phyloP scores from a whole-genome alignment of 2,329 filamentous ascomycete species.

The Paraphaeosphaeria minitans region DNA sequence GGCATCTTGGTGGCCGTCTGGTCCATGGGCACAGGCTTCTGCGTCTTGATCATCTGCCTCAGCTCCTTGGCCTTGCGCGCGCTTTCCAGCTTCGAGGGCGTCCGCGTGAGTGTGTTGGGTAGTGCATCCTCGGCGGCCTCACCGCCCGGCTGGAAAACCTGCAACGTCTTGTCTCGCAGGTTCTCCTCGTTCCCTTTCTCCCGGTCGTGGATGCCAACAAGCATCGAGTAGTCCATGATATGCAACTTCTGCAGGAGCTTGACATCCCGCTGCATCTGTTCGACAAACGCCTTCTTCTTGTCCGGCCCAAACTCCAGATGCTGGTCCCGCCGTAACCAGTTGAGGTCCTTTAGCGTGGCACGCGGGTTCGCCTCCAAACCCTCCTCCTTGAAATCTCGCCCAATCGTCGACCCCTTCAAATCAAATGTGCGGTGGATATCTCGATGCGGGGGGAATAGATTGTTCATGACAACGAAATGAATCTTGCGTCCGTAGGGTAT shows the following conservation, averaged over 20 bases:
- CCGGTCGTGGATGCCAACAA: conserved; percentile 92
- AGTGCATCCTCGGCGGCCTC: conserved; percentile 55
- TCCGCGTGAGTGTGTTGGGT: conserved; percentile 78
- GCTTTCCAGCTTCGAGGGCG: conserved; percentile 91
- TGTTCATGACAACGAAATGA: conserved; percentile 99
- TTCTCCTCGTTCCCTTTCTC: conserved; percentile 94
- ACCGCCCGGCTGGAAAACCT: conserved; percentile 91
- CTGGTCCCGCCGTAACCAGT: conserved; percentile 87
- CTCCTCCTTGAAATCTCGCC: conserved; percentile 88
- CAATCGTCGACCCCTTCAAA: conserved; percentile 93
- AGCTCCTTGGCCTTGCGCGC: conserved; percentile 89
- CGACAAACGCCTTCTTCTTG: conserved; percentile 86
- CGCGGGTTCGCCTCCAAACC: conserved; percentile 86
- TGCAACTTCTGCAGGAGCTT: conserved; percentile 82
- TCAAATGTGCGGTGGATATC: conserved; percentile 98
- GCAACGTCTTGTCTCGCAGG: conserved; percentile 82
- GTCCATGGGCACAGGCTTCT: conserved; percentile 92
- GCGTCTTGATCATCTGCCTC: conserved; percentile 87
- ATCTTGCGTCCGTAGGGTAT: conserved; percentile 98
- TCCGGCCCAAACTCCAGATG: conserved; percentile 86
- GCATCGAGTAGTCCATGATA: conserved; percentile 98
- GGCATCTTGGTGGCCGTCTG: conserved; percentile 85
- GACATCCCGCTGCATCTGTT: conserved; percentile 88
- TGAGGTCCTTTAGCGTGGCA: conserved; percentile 93
- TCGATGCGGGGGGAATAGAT: conserved; percentile 93